Percentiles rank a stretch among this genome's conserved stretches.
Evolutionary conservation across 2,329 filamentous ascomycete species (phyloP).

Genomic region (Cladosporium sphaerospermum): DNA sequence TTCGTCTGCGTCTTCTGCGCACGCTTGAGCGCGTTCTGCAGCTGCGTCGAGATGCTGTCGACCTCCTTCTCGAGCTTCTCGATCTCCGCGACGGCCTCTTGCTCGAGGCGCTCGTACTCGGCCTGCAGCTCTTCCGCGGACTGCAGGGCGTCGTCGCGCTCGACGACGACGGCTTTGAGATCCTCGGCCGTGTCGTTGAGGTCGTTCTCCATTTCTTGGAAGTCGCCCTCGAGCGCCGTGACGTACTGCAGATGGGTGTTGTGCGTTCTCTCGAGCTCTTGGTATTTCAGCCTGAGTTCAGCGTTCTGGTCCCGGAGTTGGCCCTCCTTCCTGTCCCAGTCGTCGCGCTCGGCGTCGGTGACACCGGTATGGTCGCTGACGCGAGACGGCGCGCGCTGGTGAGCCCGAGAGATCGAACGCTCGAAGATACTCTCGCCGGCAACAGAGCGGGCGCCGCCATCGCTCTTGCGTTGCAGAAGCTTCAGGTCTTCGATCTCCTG

Average conservation of each 20-base stretch:
- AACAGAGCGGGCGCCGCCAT: conserved; percentile 46
- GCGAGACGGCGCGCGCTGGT: conserved; percentile 65
- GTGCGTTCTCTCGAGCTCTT: conserved; percentile 77
- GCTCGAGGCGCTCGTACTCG: conserved; percentile 46
- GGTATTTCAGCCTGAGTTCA: conserved; percentile 78
- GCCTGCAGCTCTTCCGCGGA: conserved; percentile 61
- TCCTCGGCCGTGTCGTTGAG: conserved; percentile 74
- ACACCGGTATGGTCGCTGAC: conserved; percentile 61
- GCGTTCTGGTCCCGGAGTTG: conserved; percentile 81
- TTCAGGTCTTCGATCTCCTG: conserved; percentile 97
- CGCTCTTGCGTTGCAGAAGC: conserved; percentile 70
- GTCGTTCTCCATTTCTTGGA: conserved; percentile 69
- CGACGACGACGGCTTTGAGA: conserved; percentile 68
- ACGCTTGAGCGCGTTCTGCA: conserved; percentile 45
- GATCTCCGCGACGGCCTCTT: conserved; percentile 55
- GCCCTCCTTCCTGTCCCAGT: conserved; percentile 76
- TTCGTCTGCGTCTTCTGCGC: conserved; percentile 57
- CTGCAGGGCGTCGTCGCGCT: conserved; percentile 78
- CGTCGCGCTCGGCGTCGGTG: conserved; percentile 77
- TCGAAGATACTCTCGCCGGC: conserved; percentile 87
- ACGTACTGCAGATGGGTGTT: conserved; percentile 75
- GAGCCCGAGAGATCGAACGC: conserved; percentile 79
- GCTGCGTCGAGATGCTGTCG: conserved; percentile 31
- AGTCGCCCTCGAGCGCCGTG: conserved; percentile 62
- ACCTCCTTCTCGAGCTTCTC: conserved; percentile 42